Base-by-base conservation (phyloP, 257 asterid genomes). In the Solanum chilense region DNA sequence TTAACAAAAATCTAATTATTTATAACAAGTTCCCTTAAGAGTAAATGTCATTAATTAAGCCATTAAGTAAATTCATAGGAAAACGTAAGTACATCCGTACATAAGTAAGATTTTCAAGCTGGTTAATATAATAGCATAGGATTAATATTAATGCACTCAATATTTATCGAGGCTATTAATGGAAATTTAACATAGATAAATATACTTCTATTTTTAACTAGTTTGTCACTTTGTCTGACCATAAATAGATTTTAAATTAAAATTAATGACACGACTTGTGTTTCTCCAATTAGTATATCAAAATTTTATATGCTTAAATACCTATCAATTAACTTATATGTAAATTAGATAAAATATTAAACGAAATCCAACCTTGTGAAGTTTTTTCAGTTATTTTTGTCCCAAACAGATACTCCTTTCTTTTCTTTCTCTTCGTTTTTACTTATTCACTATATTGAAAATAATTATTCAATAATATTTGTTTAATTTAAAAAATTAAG, bases 341-440 rank as follows among this genome's bases (percentile, higher is more conserved):
- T 37, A 37, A 37, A 37, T 37, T 37, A 37, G 39, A 37, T 37
- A 37, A 37, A 37, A 37, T 37, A 6, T 37, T 37, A 37, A 37
- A 37, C 7, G 7, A 37, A 37, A 37, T 6, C 39, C 39, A 37
- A 37, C 2, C 39, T 37, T 7, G 39, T 37, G 39, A 37, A 37
- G 39, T 5, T 37, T 37, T 37, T 37, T 37, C 7, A 47, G 7
- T 47, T 47, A 47, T 47, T 47, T 47, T 14, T 47, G 20, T 1
- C 5, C 14, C 5, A 14, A 37, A 1, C 2, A 31, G 0, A 31
- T 0, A 31, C 5, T 33, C 1, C 0, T 7, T 1, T 0, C 0
- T 7, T 1, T 0, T 7, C 9, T 39, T 39, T 39, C 42, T 7
- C 2, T 7, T 8, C 42, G 0, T 39, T 7, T 39, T 7, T 39